Base-by-base conservation (phyloP, 805 yeast genomes). In the Barnettozyma californica region DNA sequence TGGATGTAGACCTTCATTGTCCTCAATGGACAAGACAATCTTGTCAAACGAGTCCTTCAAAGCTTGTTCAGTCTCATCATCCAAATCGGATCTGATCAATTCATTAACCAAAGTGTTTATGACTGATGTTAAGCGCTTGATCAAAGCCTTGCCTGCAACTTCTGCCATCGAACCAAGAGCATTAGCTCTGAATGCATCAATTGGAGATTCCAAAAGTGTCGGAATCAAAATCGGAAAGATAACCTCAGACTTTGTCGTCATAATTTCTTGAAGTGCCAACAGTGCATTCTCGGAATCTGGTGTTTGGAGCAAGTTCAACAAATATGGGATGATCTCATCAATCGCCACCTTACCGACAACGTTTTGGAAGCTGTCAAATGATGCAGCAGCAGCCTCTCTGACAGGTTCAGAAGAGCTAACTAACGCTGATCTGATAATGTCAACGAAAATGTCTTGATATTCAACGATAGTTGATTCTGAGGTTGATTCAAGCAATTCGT, bases 181-280 rank as follows among this genome's bases (percentile, higher is more conserved):
- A 47, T 78, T 75, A n/a, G 96, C 95, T 68, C 90, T 88, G 70
- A 83, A 83, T 0, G 80, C 73, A 56, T 87, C 88, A 47, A 91
- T 81, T 14, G 97, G 97, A 7, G 89, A 83, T 6, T 81, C 65
- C 61, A 92, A 73, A 61, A 94, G 75, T 0, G 95, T 79, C 40
- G 98, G 97, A 50, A 92, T 76, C 63, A 94, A 77, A 43, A 88
- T 85, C 43, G 98, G 97, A 90, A 95, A 90, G 48, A 95, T 87
- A 3, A 87, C 84, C 50, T 88, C 95, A 7, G 97, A 77, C 60
- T 87, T 88, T 2, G 90, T 83, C 10, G 94, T 79, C 95, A 92
- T 87, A 58, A 94, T 85, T 62, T 91, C 97, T 68, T 85, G 83
- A 55, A 94, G 75, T 8, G 98, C 99, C 46, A 83, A 74, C 55